Percentiles rank a stretch among this genome's conserved stretches.
Evolutionary conservation across 2,329 filamentous ascomycete genomes (phyloP).

Genomic region (Calonectria fujianensis): DNA sequence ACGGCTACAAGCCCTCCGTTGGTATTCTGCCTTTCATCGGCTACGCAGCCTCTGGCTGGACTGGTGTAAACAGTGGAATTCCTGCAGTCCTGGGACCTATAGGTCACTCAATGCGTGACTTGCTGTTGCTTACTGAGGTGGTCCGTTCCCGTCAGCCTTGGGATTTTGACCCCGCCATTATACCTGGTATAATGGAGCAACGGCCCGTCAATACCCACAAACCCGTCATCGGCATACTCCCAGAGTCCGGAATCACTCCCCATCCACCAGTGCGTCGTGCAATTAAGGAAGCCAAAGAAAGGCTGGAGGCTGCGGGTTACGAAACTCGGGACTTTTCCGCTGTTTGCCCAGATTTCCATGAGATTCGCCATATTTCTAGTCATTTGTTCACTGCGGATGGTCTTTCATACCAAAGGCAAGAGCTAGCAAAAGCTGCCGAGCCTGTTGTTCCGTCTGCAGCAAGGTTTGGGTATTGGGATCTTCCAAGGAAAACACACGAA

Average conservation of each 20-base stretch:
- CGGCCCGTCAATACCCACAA: neutral
- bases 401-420: slow-evolving; percentile 1
- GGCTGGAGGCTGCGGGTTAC: neutral
- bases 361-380: slow-evolving; percentile 10
- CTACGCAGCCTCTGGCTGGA: slow-evolving; percentile 15
- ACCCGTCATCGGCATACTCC: neutral
- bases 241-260: neutral
- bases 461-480: slow-evolving; percentile 9
- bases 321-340: neutral
- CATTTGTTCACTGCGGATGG: neutral
- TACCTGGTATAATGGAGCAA: slow-evolving; percentile 1
- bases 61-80: slow-evolving; percentile 3
- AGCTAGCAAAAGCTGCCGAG: neutral
- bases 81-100: neutral
- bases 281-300: neutral
- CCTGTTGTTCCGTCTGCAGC: slow-evolving; percentile 6
- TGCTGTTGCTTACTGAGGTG: neutral
- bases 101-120: neutral
- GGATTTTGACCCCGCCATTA: slow-evolving; percentile 7
- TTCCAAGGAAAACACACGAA: neutral
- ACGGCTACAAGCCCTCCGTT: neutral
- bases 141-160: slow-evolving; percentile 1
- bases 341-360: neutral
- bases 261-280: slow-evolving; percentile 6
- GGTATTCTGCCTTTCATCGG: slow-evolving; percentile 16